phyloP scores from a whole-genome alignment of 148 eudicot species.

The Camellia granthamiana region DNA sequence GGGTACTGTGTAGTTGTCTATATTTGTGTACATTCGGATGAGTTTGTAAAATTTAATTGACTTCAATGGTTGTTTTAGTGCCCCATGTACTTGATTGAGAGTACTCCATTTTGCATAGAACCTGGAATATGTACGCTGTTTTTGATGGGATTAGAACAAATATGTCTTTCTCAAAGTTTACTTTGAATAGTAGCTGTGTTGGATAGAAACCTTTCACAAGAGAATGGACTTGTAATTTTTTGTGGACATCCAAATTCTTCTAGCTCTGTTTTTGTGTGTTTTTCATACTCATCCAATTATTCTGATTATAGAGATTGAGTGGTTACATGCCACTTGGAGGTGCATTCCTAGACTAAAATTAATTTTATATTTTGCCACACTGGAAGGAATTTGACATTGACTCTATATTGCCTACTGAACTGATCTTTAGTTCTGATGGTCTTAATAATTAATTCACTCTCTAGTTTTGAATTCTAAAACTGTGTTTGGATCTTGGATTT shows the following conservation, averaged over 20 bases:
- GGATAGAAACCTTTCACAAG: neutral
- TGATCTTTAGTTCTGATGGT: neutral
- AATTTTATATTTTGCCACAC: neutral
- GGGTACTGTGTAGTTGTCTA: neutral
- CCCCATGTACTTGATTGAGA: neutral
- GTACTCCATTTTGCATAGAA: neutral
- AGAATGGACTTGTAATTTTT: neutral
- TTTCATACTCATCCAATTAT: neutral
- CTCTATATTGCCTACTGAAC: neutral
- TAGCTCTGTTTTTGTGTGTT: too few species aligned
- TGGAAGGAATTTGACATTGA: neutral
- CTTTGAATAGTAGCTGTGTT: neutral
- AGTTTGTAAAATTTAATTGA: neutral
- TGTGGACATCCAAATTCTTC: neutral
- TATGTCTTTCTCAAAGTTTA: neutral
- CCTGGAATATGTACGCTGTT: neutral
- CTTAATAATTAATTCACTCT: neutral
- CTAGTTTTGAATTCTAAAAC: neutral
- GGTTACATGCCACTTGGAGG: neutral
- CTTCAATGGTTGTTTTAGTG: neutral
- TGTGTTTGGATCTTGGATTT: too few species aligned
- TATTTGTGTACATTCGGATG: neutral
- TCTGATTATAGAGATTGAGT: neutral
- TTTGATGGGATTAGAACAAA: neutral
- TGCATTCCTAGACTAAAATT: neutral